Conservation (phyloP, 1,139 yeast species). For the Lodderomyces theae region DNA sequence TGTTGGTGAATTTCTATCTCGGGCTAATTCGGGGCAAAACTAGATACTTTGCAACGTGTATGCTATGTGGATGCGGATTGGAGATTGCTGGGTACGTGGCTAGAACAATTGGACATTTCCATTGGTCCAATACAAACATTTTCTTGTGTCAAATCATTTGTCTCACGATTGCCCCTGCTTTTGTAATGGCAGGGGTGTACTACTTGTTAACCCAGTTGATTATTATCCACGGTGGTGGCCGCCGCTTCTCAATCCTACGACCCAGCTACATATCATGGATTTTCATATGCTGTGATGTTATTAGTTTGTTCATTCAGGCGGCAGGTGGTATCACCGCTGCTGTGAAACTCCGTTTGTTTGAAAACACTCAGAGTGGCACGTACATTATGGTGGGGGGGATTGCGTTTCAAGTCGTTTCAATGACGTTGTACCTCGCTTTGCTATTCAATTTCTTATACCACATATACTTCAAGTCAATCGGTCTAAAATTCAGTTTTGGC, state of each 20-base stretch:
- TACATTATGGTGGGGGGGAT: conserved; percentile 39
- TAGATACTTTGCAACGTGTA: conserved; percentile 70
- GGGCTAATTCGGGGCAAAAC: conserved; percentile 42
- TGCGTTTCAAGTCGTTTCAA: conserved; percentile 36
- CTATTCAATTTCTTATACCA: conserved; percentile 27
- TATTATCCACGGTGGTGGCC: conserved; percentile 25
- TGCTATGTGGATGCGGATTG: conserved; percentile 56
- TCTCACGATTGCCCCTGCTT: conserved; percentile 40
- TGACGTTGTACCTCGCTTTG: conserved; percentile 31
- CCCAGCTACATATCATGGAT: conserved; percentile 38
- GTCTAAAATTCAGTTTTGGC: conserved; percentile 5
- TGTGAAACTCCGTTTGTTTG: conserved; percentile 17
- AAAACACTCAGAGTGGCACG: conserved; percentile 25
- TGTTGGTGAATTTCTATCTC: conserved; percentile 21
- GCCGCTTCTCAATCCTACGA: conserved; percentile 23
- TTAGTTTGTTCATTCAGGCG: conserved; percentile 35
- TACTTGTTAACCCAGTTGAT: conserved; percentile 34
- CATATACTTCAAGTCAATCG: conserved; percentile 19
- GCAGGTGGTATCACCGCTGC: conserved; percentile 40
- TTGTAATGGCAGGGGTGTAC: conserved; percentile 41
- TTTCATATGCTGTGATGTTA: conserved; percentile 33
- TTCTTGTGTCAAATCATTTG: conserved; percentile 34
- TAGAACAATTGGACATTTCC: conserved; percentile 44
- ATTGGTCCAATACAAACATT: conserved; percentile 21
- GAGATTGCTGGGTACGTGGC: conserved; percentile 75